Conservation (phyloP, 2,329 filamentous ascomycete species). For the Aspergillus udagawae region DNA sequence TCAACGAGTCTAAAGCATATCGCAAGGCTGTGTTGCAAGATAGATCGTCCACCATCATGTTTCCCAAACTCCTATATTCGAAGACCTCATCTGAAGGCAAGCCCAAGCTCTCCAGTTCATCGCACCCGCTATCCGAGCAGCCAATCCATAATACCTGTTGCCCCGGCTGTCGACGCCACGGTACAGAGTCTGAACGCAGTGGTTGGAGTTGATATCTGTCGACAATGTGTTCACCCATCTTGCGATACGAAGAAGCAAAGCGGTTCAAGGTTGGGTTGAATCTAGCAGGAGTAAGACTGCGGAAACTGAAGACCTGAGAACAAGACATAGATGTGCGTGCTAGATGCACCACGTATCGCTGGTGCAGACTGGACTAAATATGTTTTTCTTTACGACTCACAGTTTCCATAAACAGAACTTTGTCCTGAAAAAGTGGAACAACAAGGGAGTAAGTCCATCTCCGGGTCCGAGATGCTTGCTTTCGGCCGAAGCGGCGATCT, state of each 20-base stretch:
- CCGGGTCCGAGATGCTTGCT: neutral
- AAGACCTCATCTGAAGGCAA: constrained; percentile 14
- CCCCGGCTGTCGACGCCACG: constrained; percentile 3
- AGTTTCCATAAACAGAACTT: too few species aligned
- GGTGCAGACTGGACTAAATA: neutral
- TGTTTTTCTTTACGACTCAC: neutral
- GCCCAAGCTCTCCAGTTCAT: constrained; percentile 11
- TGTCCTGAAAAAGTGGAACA: too few species aligned
- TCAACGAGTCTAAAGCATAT: constrained; percentile 12
- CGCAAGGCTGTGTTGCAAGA: constrained; percentile 15
- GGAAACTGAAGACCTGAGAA: neutral
- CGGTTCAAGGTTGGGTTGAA: neutral
- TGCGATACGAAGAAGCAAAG: neutral
- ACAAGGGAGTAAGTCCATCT: neutral
- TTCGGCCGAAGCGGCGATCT: neutral
- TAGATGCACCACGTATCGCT: too few species aligned
- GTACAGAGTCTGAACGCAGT: constrained; percentile 6
- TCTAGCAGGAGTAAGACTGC: neutral
- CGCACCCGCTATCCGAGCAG: constrained; percentile 16
- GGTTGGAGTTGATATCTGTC: neutral
- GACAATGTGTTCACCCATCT: neutral
- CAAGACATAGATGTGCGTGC: neutral
- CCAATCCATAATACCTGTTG: constrained; percentile 19
- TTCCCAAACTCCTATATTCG: constrained; percentile 16
- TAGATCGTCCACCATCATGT: constrained; percentile 20